Percentiles rank a stretch among this genome's conserved stretches.
Evolutionary conservation across 2,329 filamentous ascomycete genomes (phyloP).

Genomic region (Hypomyces perniciosus): DNA sequence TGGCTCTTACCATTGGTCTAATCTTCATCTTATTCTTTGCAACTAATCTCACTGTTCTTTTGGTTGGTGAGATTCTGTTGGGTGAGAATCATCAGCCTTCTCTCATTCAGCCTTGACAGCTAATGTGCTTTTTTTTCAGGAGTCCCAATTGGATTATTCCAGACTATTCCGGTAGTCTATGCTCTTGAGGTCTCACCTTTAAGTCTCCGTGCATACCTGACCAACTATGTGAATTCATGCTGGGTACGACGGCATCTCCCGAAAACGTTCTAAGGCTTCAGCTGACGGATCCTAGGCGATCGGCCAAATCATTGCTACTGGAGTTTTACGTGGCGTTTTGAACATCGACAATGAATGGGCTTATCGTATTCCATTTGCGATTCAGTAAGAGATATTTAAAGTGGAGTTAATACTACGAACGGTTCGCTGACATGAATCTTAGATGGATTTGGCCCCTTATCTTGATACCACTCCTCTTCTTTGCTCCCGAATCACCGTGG

Average conservation of each 20-base stretch:
- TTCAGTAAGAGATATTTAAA: constrained; percentile 25
- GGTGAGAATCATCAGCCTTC: constrained; percentile 19
- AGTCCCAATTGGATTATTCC: constrained; percentile 40
- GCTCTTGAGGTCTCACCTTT: constrained; percentile 37
- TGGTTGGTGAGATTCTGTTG: constrained; percentile 38
- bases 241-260: constrained; percentile 23
- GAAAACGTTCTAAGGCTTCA: neutral
- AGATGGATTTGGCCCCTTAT: constrained; percentile 41
- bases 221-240: constrained; percentile 40
- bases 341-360: constrained; percentile 31
- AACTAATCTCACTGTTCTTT: constrained; percentile 28
- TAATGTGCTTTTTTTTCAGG: neutral
- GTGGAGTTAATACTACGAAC: neutral
- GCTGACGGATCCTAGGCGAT: constrained; percentile 17
- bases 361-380: constrained; percentile 41
- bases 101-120: neutral
- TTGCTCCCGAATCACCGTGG: constrained; percentile 41
- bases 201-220: constrained; percentile 38
- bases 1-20: constrained; percentile 28
- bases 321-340: constrained; percentile 19
- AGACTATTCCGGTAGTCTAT: constrained; percentile 40
- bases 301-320: constrained; percentile 38
- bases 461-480: constrained; percentile 32
- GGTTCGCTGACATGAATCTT: constrained; percentile 1
- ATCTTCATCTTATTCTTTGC: constrained; percentile 45